A percentile compares a stretch with the other conserved stretches of the same genome.
Evolutionary conservation across 257 asterid genomes (phyloP).

Genomic region (Nicotiana undulata): DNA sequence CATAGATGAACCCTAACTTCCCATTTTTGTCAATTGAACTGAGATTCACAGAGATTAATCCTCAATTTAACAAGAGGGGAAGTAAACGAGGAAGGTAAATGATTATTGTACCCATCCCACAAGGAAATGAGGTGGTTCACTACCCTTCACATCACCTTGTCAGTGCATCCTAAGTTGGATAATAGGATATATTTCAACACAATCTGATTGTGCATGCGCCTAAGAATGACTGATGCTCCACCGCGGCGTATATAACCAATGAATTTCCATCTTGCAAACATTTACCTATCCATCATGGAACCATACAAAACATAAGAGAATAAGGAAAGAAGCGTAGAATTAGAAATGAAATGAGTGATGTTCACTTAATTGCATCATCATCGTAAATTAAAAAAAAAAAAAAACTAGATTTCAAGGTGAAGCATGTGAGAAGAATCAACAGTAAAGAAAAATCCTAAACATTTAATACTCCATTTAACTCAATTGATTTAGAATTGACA

Average conservation of each 20-base stretch:
- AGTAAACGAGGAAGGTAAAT: neutral
- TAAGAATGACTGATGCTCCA: neutral
- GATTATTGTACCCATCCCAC: neutral
- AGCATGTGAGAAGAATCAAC: neutral
- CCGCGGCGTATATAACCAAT: neutral
- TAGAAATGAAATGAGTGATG: neutral
- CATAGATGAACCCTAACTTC: too few relatives aligned
- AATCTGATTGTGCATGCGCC: neutral
- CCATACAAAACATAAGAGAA: neutral
- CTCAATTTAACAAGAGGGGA: neutral
- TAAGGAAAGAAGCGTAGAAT: neutral
- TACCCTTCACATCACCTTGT: neutral
- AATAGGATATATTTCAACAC: neutral
- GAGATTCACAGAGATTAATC: too few relatives aligned
- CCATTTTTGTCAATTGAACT: too few relatives aligned
- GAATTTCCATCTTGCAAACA: neutral
- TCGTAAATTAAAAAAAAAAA: too few relatives aligned
- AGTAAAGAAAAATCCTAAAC: neutral
- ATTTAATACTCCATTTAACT: neutral
- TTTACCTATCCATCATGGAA: neutral
- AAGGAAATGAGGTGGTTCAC: neutral
- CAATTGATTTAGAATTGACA: neutral
- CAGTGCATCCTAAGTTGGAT: neutral
- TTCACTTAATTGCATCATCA: neutral
- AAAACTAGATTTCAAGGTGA: neutral